Conservation (phyloP, 495 filamentous ascomycete species). For the Penicillium cataractarum region DNA sequence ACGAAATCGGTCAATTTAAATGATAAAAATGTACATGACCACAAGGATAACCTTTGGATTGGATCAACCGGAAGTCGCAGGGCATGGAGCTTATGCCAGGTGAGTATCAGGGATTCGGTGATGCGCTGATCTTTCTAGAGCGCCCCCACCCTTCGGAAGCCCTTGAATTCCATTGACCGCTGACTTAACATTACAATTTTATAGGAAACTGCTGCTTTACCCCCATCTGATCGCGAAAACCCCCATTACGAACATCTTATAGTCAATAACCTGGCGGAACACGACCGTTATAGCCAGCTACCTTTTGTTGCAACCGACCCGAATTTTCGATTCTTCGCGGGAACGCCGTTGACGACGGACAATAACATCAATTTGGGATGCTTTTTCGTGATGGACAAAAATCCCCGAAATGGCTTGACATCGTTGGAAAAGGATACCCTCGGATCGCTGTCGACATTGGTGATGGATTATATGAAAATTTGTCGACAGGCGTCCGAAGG, state of each 20-base stretch:
- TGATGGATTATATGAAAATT: slow-evolving; percentile 67
- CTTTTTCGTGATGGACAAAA: slow-evolving; percentile 64
- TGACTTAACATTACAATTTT: neutral
- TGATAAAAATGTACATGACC: slow-evolving; percentile 30
- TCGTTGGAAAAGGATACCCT: slow-evolving; percentile 44
- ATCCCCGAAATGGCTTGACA: slow-evolving; percentile 40
- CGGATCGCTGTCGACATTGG: slow-evolving; percentile 53
- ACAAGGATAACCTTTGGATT: slow-evolving; percentile 34
- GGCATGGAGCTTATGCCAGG: slow-evolving; percentile 51
- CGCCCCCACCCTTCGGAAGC: neutral
- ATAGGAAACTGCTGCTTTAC: slow-evolving; percentile 41
- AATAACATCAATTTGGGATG: slow-evolving; percentile 72
- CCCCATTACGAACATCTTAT: slow-evolving; percentile 39
- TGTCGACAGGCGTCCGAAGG: slow-evolving; percentile 60
- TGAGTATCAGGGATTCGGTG: slow-evolving; percentile 19
- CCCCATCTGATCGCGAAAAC: slow-evolving; percentile 34
- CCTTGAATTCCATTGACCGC: neutral
- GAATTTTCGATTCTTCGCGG: slow-evolving; percentile 51
- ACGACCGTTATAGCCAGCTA: slow-evolving; percentile 46
- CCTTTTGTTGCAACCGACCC: slow-evolving; percentile 48
- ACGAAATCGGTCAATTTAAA: slow-evolving; percentile 50
- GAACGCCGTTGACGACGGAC: slow-evolving; percentile 62
- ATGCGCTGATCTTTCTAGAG: slow-evolving; percentile 1
- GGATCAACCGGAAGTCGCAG: slow-evolving; percentile 39
- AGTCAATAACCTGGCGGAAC: slow-evolving; percentile 42